Evolutionary conservation across 768 basidiomycete genomes (phyloP), one percentile per base, ranked within the genome.

Genomic region (Suillus placidus): DNA sequence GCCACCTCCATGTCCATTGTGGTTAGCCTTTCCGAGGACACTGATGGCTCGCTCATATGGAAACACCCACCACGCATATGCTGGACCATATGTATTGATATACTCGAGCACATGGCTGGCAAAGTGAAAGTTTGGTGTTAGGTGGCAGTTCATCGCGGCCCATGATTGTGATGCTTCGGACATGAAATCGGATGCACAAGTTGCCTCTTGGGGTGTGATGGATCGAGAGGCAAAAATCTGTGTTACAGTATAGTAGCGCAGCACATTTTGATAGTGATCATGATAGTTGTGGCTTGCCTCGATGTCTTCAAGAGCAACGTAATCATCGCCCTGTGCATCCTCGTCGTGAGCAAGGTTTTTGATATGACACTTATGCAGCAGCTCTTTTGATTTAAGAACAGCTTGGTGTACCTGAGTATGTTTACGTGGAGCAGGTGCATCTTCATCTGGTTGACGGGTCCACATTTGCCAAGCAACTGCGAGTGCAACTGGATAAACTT

Each of bases 1-100:
- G 26, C 55, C 55, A 56, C 55, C 55, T 37, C 37, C n/a, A 37
- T 56, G 55, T 8, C 37, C n/a, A 56, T 56, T 56, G 37, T 56
- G 55, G 55, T 56, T 32, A 32, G 55, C n/a, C 30, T 37, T 32
- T 18, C 55, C 26, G 4, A 56, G 55, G 26, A 56, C 16, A 32
- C 55, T 12, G 32, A 32, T 56, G n/a, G 30, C 37, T 56, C 55
- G 30, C n/a, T 56, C 26, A 8, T 56, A 56, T 32, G 55, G 26
- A 56, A 56, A 32, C 26, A 56, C 55, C 55, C 55, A 56, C 37
- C 32, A 32, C 2, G 55, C 26, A 12, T 56, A 56, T 32, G 32
- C 30, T 32, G 55, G 55, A n/a, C 55, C 55, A 10, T 32, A 56
- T n/a, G 16, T 56, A 37, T 32, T 32, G 37, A 56, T 32, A 18